These are phyloP conservation scores for Fusarium virguliforme DNA, from an alignment of 2,329 filamentous ascomycete genomes.

Conservation along the genomic window DNA sequence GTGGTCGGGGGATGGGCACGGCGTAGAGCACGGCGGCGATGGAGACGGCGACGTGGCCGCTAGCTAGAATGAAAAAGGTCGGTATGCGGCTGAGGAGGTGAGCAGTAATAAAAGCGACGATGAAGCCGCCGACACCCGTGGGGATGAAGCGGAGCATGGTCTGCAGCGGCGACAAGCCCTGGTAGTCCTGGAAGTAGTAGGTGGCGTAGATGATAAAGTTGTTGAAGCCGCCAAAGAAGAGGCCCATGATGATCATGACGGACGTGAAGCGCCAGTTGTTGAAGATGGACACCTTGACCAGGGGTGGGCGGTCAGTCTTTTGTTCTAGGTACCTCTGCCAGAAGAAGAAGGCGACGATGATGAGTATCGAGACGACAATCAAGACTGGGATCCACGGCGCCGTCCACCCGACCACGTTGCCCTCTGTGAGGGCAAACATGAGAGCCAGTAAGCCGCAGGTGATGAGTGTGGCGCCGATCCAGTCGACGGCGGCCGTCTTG, in stretches of 20 bases:
- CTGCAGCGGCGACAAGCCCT: conserved; percentile 73
- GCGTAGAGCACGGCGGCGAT: conserved; percentile 74
- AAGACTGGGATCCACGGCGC: conserved; percentile 74
- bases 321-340: conserved; percentile 70
- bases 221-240: conserved; percentile 80
- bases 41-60: conserved; percentile 71
- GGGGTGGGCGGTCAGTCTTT: conserved; percentile 61
- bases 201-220: conserved; percentile 78
- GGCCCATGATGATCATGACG: conserved; percentile 75
- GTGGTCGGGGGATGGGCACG: conserved; percentile 72
- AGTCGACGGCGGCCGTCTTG: conserved; percentile 71
- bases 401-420: conserved; percentile 78
- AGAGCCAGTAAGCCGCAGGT: conserved; percentile 75
- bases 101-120: conserved; percentile 71
- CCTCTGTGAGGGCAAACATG: conserved; percentile 78
- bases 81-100: conserved; percentile 72
- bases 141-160: conserved; percentile 80
- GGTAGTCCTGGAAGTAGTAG: conserved; percentile 80
- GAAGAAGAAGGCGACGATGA: conserved; percentile 70
- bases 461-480: conserved; percentile 76
- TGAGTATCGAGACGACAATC: conserved; percentile 71
- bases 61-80: conserved; percentile 71
- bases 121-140: conserved; percentile 72
- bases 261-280: conserved; percentile 72
- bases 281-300: conserved; percentile 80